A percentile compares a stretch with the other conserved stretches of the same genome.
These are phyloP conservation scores for Stephania cephalantha DNA, from an alignment of 164 flowering plant species.

Conservation along the genomic window DNA sequence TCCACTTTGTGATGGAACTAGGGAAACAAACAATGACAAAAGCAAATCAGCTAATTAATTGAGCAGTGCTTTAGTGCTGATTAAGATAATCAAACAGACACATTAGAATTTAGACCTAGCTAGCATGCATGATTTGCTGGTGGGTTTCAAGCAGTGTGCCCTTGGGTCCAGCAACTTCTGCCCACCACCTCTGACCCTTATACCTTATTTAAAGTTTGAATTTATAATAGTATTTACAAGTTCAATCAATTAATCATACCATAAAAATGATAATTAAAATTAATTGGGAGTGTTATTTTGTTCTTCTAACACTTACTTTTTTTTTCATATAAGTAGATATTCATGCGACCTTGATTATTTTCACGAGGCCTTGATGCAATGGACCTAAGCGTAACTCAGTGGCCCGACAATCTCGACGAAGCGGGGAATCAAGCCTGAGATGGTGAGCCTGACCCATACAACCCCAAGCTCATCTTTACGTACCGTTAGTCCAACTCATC, in stretches of 20 bases:
- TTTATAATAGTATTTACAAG: no score
- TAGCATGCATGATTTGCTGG: background rate
- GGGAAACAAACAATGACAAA: background rate
- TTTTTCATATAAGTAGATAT: no score
- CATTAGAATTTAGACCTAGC: background rate
- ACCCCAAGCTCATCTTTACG: no score
- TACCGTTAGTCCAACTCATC: no score
- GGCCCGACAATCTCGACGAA: no score
- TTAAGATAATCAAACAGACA: background rate
- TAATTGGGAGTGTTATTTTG: background rate
- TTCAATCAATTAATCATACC: no score
- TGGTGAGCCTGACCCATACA: no score
- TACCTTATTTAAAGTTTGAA: background rate
- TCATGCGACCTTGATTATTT: background rate
- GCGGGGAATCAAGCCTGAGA: no score
- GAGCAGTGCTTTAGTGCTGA: background rate
- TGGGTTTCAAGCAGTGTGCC: background rate
- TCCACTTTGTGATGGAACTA: background rate
- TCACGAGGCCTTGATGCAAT: no score
- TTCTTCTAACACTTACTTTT: background rate
- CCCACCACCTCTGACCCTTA: background rate
- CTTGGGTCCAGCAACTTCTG: background rate
- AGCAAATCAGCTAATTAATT: background rate
- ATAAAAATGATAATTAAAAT: background rate
- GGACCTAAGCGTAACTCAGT: no score